A percentile compares a stretch with the other conserved stretches of the same genome.
Evolutionary conservation across 495 filamentous ascomycete species (phyloP).

Genomic region (Hypoxylon perforatum): DNA sequence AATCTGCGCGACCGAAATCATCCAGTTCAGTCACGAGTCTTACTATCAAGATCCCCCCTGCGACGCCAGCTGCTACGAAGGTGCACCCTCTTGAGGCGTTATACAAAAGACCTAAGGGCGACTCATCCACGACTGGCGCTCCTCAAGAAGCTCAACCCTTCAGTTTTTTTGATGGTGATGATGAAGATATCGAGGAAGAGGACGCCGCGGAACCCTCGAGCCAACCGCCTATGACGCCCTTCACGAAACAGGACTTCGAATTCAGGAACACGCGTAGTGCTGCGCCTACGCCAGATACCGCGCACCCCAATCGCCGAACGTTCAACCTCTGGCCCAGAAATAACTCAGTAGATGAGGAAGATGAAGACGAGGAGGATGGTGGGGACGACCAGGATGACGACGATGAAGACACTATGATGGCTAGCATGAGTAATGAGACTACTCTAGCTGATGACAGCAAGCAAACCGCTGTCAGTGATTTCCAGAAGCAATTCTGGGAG

Average conservation of each 20-base stretch:
- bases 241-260: slow-evolving; percentile 79
- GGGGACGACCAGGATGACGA: slow-evolving; percentile 45
- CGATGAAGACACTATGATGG: slow-evolving; percentile 51
- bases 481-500: slow-evolving; percentile 93
- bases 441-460: slow-evolving; percentile 16
- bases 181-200: slow-evolving; percentile 58
- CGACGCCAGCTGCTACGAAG: slow-evolving; percentile 57
- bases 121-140: slow-evolving; percentile 35
- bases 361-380: slow-evolving; percentile 50
- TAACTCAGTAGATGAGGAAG: slow-evolving; percentile 49
- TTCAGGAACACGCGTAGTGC: slow-evolving; percentile 79
- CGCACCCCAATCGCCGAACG: slow-evolving; percentile 71
- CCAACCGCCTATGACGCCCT: slow-evolving; percentile 79
- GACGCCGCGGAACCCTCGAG: slow-evolving; percentile 18
- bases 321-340: slow-evolving; percentile 61
- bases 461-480: slow-evolving; percentile 65
- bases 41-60: slow-evolving; percentile 61
- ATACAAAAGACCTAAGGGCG: slow-evolving; percentile 75
- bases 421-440: slow-evolving; percentile 37
- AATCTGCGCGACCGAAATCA: slow-evolving; percentile 51
- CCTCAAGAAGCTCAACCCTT: slow-evolving; percentile 48
- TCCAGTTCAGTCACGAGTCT: slow-evolving; percentile 57
- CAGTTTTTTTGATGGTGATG: slow-evolving; percentile 62
- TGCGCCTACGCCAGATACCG: slow-evolving; percentile 94
- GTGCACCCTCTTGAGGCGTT: slow-evolving; percentile 89